phyloP scores from a whole-genome alignment of 2,329 filamentous ascomycete species.

The Trichoderma aggressivum region DNA sequence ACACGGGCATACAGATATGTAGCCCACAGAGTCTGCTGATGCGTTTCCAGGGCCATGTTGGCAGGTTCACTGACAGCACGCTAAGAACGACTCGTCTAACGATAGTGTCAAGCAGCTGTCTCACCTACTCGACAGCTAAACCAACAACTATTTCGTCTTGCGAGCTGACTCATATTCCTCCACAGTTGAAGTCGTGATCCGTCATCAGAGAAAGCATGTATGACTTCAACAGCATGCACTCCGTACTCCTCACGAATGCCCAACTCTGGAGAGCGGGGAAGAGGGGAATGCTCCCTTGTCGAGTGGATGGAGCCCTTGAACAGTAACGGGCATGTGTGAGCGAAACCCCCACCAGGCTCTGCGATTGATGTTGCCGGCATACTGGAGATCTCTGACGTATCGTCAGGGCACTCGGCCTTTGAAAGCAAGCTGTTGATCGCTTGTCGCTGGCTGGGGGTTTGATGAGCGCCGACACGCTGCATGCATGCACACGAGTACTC shows the following conservation, averaged over 20 bases:
- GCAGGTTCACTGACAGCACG: not conserved
- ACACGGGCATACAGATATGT: not conserved
- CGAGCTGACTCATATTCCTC: not conserved
- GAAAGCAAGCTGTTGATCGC: not conserved
- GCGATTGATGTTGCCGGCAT: not conserved
- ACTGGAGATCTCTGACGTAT: constrained; percentile 1
- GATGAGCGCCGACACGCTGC: not conserved
- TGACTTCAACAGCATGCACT: not conserved
- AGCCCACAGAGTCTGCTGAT: not conserved
- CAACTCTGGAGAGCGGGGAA: not conserved
- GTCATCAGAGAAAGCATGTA: not conserved
- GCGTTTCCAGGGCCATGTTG: not conserved
- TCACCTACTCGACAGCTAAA: not conserved
- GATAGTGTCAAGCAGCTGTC: not conserved
- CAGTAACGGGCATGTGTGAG: not conserved
- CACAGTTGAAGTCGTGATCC: not conserved
- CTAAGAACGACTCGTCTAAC: not conserved
- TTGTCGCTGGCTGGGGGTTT: not conserved
- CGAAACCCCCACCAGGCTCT: not conserved
- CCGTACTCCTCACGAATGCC: not conserved
- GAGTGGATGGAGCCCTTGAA: not conserved
- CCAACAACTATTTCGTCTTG: not conserved
- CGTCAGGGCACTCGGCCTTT: not conserved
- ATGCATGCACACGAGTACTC: not conserved
- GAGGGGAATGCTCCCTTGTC: not conserved